phyloP scores from a whole-genome alignment of 345 rosid genomes.

The Boechera divaricarpa region DNA sequence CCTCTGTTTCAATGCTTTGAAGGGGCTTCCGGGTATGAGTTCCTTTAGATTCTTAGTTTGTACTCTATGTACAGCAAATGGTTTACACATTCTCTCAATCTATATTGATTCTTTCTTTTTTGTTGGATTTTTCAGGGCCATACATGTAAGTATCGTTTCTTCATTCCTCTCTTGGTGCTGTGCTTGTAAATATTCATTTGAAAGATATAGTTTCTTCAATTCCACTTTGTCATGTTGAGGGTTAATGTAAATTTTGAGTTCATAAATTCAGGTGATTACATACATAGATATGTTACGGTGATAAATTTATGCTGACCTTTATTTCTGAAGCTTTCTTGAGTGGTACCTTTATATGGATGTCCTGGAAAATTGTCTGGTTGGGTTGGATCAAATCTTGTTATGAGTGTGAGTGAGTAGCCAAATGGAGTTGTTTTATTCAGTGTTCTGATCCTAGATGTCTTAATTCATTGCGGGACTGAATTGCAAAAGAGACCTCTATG shows the following conservation, averaged over 20 bases:
- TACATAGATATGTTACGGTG: not conserved
- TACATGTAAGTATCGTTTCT: slow-evolving; percentile 72
- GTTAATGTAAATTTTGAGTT: not conserved
- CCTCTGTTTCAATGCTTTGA: slow-evolving; percentile 91
- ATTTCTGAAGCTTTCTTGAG: not conserved
- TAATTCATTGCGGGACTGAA: slow-evolving; percentile 16
- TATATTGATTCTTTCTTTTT: not conserved
- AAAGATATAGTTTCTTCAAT: slow-evolving; percentile 8
- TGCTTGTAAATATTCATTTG: not conserved
- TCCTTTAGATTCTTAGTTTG: not conserved
- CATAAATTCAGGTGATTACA: not conserved
- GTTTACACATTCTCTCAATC: slow-evolving; percentile 2
- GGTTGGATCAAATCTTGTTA: slow-evolving; percentile 8
- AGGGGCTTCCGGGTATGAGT: slow-evolving; percentile 89
- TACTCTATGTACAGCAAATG: not conserved
- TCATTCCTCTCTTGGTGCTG: not conserved
- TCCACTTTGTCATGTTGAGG: not conserved
- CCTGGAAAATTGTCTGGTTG: not conserved
- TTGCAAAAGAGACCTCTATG: slow-evolving; percentile 7
- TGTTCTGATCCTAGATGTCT: slow-evolving; percentile 7
- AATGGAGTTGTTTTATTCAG: not conserved
- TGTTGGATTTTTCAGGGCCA: slow-evolving; percentile 74
- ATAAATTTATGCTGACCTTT: not conserved
- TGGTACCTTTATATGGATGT: not conserved
- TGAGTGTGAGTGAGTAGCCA: slow-evolving; percentile 12